Base-by-base conservation (phyloP, 2,329 filamentous ascomycete genomes). In the Cladophialophora immunda region DNA sequence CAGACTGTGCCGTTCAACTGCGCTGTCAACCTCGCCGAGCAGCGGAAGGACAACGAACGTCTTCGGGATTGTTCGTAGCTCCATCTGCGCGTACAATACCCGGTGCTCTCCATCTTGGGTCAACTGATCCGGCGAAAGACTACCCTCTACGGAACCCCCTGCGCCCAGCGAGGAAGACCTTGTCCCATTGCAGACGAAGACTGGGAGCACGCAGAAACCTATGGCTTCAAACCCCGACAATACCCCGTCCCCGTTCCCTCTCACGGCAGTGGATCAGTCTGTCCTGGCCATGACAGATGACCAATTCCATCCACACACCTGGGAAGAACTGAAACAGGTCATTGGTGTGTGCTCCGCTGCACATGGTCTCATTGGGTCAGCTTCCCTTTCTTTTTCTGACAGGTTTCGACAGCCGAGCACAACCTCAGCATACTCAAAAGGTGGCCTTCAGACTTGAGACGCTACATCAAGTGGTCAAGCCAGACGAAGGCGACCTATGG, bases 391-490 rank as follows among this genome's bases (percentile, higher is more conserved):
- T 54, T 22, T 45, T n/a, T 64, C 57, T 65, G 30, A 58, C 63
- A 27, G 61, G 56, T 66, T 57, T 58, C 57, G 17, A 64, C 71
- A 83, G 78, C 79, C 19, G 78, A 80, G 41, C 85, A 87, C 73
- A 80, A 83, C 66, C 85, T 89, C 63, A 83, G 84, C 67, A 77
- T 83, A 36, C 79, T 89, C 11, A 87, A 85, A 73, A 84, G 87
- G 70, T 84, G 82, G 75, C 87, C 87, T 25, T 87, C 84, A 68
- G 83, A 87, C 70, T 79, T 89, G 17, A 81, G 81, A 74, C 83
- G 84, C 61, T 90, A 90, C 73, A 80, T 89, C n/a, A 80, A 81
- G 34, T 90, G 87, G 87, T 84, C 83, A 2, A 77, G 78, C 47
- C 77, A 83, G 38, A 85, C 82, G 47, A 88, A 87, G 71, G 74